phyloP scores from a whole-genome alignment of 495 filamentous ascomycete species.

The Echria macrotheca region DNA sequence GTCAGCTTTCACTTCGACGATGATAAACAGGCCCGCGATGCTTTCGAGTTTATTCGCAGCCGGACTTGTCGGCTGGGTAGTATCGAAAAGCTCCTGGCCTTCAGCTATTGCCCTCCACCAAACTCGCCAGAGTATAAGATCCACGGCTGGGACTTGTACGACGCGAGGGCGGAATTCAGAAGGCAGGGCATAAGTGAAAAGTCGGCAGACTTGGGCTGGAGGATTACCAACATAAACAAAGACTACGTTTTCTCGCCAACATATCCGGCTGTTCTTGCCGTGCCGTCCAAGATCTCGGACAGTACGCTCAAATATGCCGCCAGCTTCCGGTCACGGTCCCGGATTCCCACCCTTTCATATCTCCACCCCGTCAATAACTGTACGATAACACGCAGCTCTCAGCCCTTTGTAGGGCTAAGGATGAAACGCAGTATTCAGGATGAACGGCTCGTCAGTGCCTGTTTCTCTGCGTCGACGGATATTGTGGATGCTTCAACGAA shows the following conservation, averaged over 20 bases:
- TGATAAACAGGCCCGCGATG: conserved; percentile 72
- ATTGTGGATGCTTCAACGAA: conserved; percentile 26
- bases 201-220: conserved; percentile 70
- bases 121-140: conserved; percentile 60
- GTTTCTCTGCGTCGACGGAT: conserved; percentile 72
- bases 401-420: conserved; percentile 82
- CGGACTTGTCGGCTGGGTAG: conserved; percentile 78
- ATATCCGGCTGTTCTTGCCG: conserved; percentile 81
- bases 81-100: conserved; percentile 89
- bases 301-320: conserved; percentile 94
- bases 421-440: conserved; percentile 92
- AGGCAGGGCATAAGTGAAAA: conserved; percentile 79
- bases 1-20: conserved; percentile 81
- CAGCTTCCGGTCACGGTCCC: conserved; percentile 75
- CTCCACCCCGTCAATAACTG: conserved; percentile 96
- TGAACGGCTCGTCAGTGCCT: conserved; percentile 86
- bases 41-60: conserved; percentile 78
- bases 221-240: conserved; percentile 82
- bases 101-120: conserved; percentile 68
- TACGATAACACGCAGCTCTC: conserved; percentile 90
- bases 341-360: conserved; percentile 87
- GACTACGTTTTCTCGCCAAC: conserved; percentile 89
- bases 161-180: conserved; percentile 72
- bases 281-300: conserved; percentile 87
- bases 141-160: conserved; percentile 85